Evolutionary conservation across 2,329 filamentous ascomycete genomes (phyloP).

Genomic region (Scleromitrula shiraiana): DNA sequence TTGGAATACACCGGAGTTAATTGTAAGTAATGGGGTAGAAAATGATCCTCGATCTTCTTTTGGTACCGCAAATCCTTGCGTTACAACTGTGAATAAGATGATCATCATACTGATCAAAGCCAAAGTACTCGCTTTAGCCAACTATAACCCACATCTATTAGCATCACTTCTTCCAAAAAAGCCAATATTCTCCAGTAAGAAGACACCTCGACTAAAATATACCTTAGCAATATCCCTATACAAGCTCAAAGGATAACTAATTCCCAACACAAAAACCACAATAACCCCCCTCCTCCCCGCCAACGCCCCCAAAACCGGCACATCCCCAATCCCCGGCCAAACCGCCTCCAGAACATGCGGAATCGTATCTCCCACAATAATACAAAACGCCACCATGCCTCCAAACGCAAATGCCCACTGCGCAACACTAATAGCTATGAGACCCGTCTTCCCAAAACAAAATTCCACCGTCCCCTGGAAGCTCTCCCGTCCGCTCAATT

Average conservation of each 20-base stretch:
- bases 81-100: constrained; percentile 80
- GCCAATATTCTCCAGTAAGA: too few relatives aligned
- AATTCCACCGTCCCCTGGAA: constrained; percentile 95
- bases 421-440: constrained; percentile 81
- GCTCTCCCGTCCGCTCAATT: constrained; percentile 85
- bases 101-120: constrained; percentile 88
- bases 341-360: constrained; percentile 79
- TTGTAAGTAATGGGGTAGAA: constrained; percentile 58
- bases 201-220: constrained; percentile 23
- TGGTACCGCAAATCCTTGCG: constrained; percentile 72
- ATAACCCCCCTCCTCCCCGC: constrained; percentile 78
- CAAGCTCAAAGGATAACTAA: constrained; percentile 85
- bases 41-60: constrained; percentile 64
- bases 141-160: constrained; percentile 56
- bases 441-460: constrained; percentile 81
- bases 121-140: constrained; percentile 91
- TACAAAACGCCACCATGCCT: constrained; percentile 96
- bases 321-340: constrained; percentile 65
- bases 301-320: constrained; percentile 74
- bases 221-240: constrained; percentile 98
- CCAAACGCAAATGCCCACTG: constrained; percentile 99
- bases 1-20: constrained; percentile 86
- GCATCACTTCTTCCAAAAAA: not conserved
- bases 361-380: constrained; percentile 95
- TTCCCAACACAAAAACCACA: constrained; percentile 72